Conservation (phyloP, 805 yeast genomes). For the Jamesozyma rosinii region DNA sequence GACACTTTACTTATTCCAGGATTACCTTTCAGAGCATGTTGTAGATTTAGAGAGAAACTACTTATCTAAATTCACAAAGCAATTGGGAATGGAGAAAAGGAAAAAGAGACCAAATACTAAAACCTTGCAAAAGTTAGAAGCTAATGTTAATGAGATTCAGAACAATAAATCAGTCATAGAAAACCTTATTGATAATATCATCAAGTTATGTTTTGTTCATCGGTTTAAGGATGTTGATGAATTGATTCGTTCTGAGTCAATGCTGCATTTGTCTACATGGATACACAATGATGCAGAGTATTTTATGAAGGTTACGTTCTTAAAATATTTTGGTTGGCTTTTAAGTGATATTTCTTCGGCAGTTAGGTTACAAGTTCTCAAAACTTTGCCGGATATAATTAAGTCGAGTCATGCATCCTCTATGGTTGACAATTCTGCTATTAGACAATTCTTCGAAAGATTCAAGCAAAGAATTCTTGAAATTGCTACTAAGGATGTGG, state of each 20-base stretch:
- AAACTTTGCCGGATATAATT: conserved; percentile 40
- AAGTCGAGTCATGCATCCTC: conserved; percentile 14
- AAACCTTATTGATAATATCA: conserved; percentile 54
- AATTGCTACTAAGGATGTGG: conserved; percentile 50
- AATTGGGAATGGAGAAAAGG: conserved; percentile 31
- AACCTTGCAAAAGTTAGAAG: conserved; percentile 40
- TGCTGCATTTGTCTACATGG: conserved; percentile 57
- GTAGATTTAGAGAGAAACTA: conserved; percentile 31
- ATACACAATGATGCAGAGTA: conserved; percentile 60
- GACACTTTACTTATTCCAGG: conserved; percentile 50
- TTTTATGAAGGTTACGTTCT: conserved; percentile 58
- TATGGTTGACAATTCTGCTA: conserved; percentile 43
- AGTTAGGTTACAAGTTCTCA: conserved; percentile 60
- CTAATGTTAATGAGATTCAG: conserved; percentile 35
- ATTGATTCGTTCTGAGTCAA: conserved; percentile 59
- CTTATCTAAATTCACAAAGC: conserved; percentile 33
- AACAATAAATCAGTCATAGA: conserved; percentile 45
- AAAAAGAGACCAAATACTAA: conserved; percentile 33
- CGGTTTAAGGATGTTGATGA: conserved; percentile 77
- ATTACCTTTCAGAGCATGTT: conserved; percentile 46
- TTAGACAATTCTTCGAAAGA: conserved; percentile 71
- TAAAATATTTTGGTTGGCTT: conserved; percentile 78
- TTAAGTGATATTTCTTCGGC: conserved; percentile 56
- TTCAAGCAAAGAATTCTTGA: conserved; percentile 58
- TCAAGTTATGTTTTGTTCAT: conserved; percentile 58